These are phyloP conservation scores for Candida nitratophila DNA, from an alignment of 805 yeast genomes.

Conservation along the genomic window DNA sequence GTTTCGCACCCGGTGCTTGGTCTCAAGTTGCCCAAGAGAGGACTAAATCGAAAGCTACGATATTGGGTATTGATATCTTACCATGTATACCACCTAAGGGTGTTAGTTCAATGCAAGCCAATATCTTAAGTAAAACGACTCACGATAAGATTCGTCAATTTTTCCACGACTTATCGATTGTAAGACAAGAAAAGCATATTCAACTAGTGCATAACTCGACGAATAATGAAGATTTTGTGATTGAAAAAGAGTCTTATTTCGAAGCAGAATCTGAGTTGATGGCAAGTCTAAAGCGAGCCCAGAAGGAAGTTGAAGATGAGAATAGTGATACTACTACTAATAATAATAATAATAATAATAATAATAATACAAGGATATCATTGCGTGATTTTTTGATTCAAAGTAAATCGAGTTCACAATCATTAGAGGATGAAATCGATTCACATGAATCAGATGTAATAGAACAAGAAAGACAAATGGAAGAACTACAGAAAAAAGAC, in stretches of 20 bases:
- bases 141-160: constrained; percentile 48
- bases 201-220: background rate
- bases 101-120: constrained; percentile 77
- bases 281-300: background rate
- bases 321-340: no score
- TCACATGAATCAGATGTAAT: background rate
- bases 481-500: background rate
- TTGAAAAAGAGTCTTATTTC: background rate
- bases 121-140: constrained; percentile 63
- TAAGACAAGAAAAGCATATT: background rate
- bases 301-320: no score
- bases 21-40: constrained; percentile 69
- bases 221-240: background rate
- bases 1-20: constrained; percentile 96
- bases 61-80: constrained; percentile 78
- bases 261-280: background rate
- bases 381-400: no score
- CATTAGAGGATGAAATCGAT: background rate
- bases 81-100: constrained; percentile 78
- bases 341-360: no score
- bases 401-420: no score
- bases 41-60: constrained; percentile 42
- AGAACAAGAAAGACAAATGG: background rate
- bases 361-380: no score
- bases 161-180: constrained; percentile 26